Base-by-base conservation (phyloP, 2,329 filamentous ascomycete genomes). In the Talaromyces amestolkiae region DNA sequence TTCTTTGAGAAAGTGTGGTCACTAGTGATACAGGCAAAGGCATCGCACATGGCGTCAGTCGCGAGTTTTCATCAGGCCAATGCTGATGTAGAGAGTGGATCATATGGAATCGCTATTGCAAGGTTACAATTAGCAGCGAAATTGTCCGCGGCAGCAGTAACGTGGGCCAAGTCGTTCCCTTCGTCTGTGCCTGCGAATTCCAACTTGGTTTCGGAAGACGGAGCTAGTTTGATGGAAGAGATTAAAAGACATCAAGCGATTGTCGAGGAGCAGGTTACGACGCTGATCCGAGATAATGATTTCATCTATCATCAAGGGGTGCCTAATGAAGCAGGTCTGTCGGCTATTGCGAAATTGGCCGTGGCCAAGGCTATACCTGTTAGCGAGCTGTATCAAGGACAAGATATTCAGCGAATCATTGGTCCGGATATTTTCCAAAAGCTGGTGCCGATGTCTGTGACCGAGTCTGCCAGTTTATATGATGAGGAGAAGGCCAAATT, bases 401-500 rank as follows among this genome's bases (percentile, higher is more conserved):
- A 98, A 78, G 95, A 99, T 75, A 97, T 99, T 49, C 92, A 97
- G 76, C 87, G 93, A 31, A 98, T 99, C 68, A 98, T 96, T 43
- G 96, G 96, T 0, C 94, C 95, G 0, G 95, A 99, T 74, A 90
- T 99, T 61, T 99, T 99, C 78, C 89, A 95, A 70, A 96, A 96
- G 77, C 97, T 99, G 67, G 92, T 98, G 2, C 95, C 95, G 0
- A 90, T 98, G 81, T 91, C 93, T 3, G 94, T 99, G 1, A 99
- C 95, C 0, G 94, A 99, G 77, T 96, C 92, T 27, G 95, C 95
- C 13, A 98, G 95, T 80, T 81, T 98, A 72, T 99, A 99, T 76
- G 95, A 98, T 69, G 95, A 99, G 78, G 95, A 99, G 77, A 99
- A 99, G 79, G 95, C 95, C 13, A 98, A 99, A 77, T 81, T 99